Percentiles rank a stretch among this genome's conserved stretches.
Evolutionary conservation across 106 monocot species (phyloP).

Genomic region (Apostasia ramifera): DNA sequence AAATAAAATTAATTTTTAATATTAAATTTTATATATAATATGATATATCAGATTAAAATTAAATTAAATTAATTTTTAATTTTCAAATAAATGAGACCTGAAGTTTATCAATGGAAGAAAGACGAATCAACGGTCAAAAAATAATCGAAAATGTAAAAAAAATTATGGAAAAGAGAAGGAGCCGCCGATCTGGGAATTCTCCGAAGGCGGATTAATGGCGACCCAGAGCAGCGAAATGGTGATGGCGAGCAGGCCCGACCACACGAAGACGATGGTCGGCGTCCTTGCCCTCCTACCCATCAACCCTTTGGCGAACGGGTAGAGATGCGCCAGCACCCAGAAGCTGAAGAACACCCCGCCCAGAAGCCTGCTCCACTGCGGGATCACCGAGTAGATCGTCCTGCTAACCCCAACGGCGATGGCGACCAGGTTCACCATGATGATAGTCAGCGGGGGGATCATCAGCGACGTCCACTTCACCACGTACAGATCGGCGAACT

Average conservation of each 20-base stretch:
- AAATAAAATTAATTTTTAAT: too few species aligned
- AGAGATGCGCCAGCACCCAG: slow-evolving; percentile 87
- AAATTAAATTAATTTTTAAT: too few species aligned
- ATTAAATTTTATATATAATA: too few species aligned
- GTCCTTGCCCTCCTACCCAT: slow-evolving; percentile 90
- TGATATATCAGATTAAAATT: too few species aligned
- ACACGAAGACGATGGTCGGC: slow-evolving; percentile 88
- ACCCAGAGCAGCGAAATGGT: slow-evolving; percentile 96
- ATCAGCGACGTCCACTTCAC: slow-evolving; percentile 95
- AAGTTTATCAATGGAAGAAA: too few species aligned
- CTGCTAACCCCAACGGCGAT: slow-evolving; percentile 56
- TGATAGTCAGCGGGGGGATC: slow-evolving; percentile 73
- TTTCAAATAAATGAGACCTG: too few species aligned
- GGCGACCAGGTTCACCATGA: slow-evolving; percentile 65
- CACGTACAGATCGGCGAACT: slow-evolving; percentile 84
- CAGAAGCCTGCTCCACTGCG: slow-evolving; percentile 61
- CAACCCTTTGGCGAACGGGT: slow-evolving; percentile 89
- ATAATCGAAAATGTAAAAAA: too few species aligned
- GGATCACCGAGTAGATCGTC: slow-evolving; percentile 48
- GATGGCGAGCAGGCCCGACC: slow-evolving; percentile 88
- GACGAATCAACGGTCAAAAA: too few species aligned
- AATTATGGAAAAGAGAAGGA: slow-evolving; percentile 83
- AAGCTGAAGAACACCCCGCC: slow-evolving; percentile 82
- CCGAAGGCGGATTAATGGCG: slow-evolving; percentile 61
- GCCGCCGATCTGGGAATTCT: slow-evolving; percentile 58